A percentile compares a stretch with the other conserved stretches of the same genome.
phyloP scores from a whole-genome alignment of 2,329 filamentous ascomycete species.

The Stachybotrys chlorohalonatus region DNA sequence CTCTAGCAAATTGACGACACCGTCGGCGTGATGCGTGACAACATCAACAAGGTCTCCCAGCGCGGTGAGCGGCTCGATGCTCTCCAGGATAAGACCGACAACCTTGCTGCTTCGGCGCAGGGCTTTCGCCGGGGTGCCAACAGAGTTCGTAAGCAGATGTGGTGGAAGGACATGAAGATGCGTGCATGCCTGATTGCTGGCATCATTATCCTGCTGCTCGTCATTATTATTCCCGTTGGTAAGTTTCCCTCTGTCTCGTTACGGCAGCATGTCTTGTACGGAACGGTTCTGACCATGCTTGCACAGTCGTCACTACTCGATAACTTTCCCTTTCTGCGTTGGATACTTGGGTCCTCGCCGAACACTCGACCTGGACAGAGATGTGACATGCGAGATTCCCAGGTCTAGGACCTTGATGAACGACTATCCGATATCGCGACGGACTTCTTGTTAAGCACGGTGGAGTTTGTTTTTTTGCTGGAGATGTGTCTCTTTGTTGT shows the following conservation, averaged over 20 bases:
- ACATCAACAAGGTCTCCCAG: constrained; percentile 93
- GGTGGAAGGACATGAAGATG: constrained; percentile 99
- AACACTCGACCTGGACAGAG: background rate
- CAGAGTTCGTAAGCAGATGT: constrained; percentile 94
- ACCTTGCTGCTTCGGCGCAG: constrained; percentile 84
- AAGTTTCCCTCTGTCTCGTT: constrained; percentile 15
- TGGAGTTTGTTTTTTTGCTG: constrained; percentile 22
- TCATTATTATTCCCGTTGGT: constrained; percentile 94
- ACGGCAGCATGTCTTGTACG: background rate
- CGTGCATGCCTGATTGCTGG: constrained; percentile 89
- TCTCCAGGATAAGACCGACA: constrained; percentile 90
- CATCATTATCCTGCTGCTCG: constrained; percentile 80
- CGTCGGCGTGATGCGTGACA: constrained; percentile 90
- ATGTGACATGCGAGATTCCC: constrained; percentile 15
- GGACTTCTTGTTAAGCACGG: constrained; percentile 22
- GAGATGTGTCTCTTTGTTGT: constrained; percentile 2
- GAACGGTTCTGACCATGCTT: background rate
- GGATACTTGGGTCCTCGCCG: constrained; percentile 13
- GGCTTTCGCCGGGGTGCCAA: constrained; percentile 96
- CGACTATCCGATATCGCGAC: constrained; percentile 17
- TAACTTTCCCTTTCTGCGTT: constrained; percentile 11
- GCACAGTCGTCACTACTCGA: constrained; percentile 25
- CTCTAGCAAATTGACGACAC: constrained; percentile 93
- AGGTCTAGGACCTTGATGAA: constrained; percentile 16
- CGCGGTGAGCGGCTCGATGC: constrained; percentile 83